Evolutionary conservation across 768 basidiomycete genomes (phyloP).

Genomic region (Cystofilobasidium macerans): DNA sequence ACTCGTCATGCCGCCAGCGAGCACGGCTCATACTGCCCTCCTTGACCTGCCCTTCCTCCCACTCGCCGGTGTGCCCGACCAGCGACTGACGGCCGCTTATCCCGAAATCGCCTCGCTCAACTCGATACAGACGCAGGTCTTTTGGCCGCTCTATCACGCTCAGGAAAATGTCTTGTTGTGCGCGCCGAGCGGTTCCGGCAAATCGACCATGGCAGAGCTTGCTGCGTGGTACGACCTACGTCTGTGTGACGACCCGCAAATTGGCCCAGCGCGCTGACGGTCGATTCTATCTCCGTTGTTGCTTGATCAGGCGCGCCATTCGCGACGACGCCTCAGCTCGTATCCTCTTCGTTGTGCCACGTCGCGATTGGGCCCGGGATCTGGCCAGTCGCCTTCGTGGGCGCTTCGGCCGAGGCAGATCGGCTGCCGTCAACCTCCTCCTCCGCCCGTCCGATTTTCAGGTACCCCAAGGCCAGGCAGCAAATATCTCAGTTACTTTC

Average conservation of each 20-base stretch:
- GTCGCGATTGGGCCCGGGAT: constrained; percentile 49
- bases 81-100: neutral
- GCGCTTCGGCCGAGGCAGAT: constrained; percentile 27
- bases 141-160: constrained; percentile 69
- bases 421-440: constrained; percentile 11
- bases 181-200: constrained; percentile 70
- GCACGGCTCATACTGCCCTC: constrained; percentile 51
- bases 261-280: constrained; percentile 31
- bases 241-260: constrained; percentile 33
- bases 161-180: constrained; percentile 58
- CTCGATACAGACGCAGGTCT: constrained; percentile 75
- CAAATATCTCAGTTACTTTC: constrained; percentile 29
- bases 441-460: constrained; percentile 18
- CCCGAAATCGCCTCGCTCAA: constrained; percentile 47
- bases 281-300: constrained; percentile 6
- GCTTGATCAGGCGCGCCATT: constrained; percentile 50
- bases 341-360: constrained; percentile 56
- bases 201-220: constrained; percentile 60
- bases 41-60: constrained; percentile 66
- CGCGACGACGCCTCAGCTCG: constrained; percentile 44
- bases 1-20: constrained; percentile 61
- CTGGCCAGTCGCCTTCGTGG: constrained; percentile 37
- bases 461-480: neutral
- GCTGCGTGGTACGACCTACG: constrained; percentile 57
- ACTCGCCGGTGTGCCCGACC: constrained; percentile 44